Base-by-base conservation (phyloP, 257 asterid species). In the Craterostigma plantagineum region DNA sequence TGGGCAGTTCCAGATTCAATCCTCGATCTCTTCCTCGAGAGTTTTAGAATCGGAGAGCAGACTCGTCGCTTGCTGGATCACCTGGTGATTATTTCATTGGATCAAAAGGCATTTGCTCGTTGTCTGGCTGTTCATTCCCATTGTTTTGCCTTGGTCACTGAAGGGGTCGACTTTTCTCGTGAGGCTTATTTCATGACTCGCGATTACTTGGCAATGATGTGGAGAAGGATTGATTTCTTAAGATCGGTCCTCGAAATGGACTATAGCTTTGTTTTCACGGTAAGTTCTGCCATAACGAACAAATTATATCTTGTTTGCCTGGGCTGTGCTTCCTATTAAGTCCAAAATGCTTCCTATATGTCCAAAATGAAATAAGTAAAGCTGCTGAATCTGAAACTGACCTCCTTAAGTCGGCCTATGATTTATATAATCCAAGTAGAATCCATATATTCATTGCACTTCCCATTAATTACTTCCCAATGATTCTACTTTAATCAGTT, bases 221-320 rank as follows among this genome's bases (percentile, higher is more conserved):
- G 73, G 78, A 70, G 59, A 23, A 60, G 78, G 70, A 66, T 70
- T 53, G 38, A 66, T 51, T 70, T 70, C 49, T 59, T 70, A 8
- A 55, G 54, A 6, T 62, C 74, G 17, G 62, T 70, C 48, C 62
- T 70, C 11, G 71, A 65, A 54, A 46, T 70, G 74, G 78, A 73
- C 30, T 70, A 58, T 57, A 70, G 62, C 58, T 70, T 70, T 43
- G 64, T 63, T 36, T 70, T 48, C 52, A 48, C 52, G 52, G 52
- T 48, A 34, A 18, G 7, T 13, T 48, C 35, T 33, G 17, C 9
- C 12, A 8, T 27, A 33, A 10, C 9, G 2, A 11, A 14, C 14
- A 1, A n/a, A 9, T 8, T 36, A 36, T 45, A 18, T 45, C 35
- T 45, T 27, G 23, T 11, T 45, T 18, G 9, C 16, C 10, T 7